These are phyloP conservation scores for Dendrobium nobile DNA, from an alignment of 106 monocot species.

Conservation along the genomic window DNA sequence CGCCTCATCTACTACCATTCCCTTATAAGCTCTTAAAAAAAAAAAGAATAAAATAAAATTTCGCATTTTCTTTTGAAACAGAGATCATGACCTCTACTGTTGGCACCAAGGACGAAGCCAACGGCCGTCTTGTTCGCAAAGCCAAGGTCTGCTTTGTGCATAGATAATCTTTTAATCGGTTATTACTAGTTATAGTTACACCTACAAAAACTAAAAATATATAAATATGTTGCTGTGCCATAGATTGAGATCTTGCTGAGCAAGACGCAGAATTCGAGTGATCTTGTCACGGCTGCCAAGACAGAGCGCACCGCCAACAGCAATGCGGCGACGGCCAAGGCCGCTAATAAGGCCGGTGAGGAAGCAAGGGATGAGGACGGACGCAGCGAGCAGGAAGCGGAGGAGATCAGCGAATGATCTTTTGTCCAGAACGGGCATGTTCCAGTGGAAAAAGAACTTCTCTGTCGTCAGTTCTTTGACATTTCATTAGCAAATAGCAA, in stretches of 20 bases:
- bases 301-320: not conserved
- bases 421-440: not conserved
- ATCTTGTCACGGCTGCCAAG: not conserved
- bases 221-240: not conserved
- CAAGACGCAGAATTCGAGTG: not conserved
- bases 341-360: not conserved
- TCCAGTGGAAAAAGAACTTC: not conserved
- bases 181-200: not conserved
- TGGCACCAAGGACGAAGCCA: conserved; percentile 37
- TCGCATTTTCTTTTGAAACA: conserved; percentile 9
- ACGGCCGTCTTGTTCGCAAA: conserved; percentile 44
- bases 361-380: not conserved
- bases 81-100: conserved; percentile 51
- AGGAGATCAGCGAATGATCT: not conserved
- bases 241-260: conserved; percentile 10
- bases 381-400: not conserved
- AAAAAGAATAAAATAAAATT: not conserved
- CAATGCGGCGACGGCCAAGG: not conserved
- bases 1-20: not conserved
- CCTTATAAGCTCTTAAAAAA: not conserved
- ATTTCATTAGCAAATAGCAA: conserved; percentile 1
- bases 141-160: conserved; percentile 26
- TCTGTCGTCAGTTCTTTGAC: conserved; percentile 4
- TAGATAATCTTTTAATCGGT: not conserved
- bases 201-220: not conserved